Percentiles rank a stretch among this genome's conserved stretches.
phyloP scores from a whole-genome alignment of 306 rosid genomes.

The barrel medic (Medicago truncatula) region MtrunA17r5.0-ANR NC_053045.1:3174501-3175000 shows the following conservation, averaged over 20 bases:
- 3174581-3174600: slow-evolving; percentile 33
- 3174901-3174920: too few species aligned
- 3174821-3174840: too few species aligned
- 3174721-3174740: not conserved
- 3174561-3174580: slow-evolving; percentile 27
- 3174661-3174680: not conserved
- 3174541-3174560: slow-evolving; percentile 38
- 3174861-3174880: too few species aligned
- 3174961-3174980: not conserved
- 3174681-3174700: not conserved
- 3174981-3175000: not conserved
- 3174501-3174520: slow-evolving; percentile 50
- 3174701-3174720: not conserved
- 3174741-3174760: too few species aligned
- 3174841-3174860: too few species aligned
- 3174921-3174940: not conserved
- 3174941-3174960: not conserved
- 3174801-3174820: too few species aligned
- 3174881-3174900: too few species aligned
- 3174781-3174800: too few species aligned
- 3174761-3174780: too few species aligned
- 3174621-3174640: slow-evolving; percentile 15
- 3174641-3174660: not conserved
- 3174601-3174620: slow-evolving; percentile 8
- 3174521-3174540: slow-evolving; percentile 39